Evolutionary conservation across 1,284 basidiomycete species (phyloP).

Genomic region (Volvariella volvacea): DNA sequence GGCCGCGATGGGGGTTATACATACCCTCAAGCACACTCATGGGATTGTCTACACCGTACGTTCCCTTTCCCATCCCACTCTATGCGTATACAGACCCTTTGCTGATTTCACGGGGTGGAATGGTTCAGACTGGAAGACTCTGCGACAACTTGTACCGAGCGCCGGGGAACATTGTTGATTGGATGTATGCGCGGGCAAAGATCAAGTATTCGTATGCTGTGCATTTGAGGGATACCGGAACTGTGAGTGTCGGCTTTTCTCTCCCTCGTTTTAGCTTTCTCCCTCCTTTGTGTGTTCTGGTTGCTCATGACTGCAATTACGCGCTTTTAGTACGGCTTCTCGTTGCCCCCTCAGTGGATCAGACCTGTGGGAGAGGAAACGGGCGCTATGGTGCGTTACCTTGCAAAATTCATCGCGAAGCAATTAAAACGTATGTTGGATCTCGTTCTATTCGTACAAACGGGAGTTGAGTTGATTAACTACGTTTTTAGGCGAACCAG

Average conservation of each 20-base stretch:
- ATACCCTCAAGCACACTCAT: slow-evolving; percentile 53
- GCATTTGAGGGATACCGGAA: slow-evolving; percentile 79
- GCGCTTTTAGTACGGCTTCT: slow-evolving; percentile 63
- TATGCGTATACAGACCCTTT: no score
- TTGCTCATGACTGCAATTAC: no score
- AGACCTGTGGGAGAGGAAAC: slow-evolving; percentile 76
- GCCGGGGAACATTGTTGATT: slow-evolving; percentile 73
- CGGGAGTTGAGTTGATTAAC: no score
- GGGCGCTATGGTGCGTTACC: slow-evolving; percentile 53
- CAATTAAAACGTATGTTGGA: slow-evolving; percentile 15
- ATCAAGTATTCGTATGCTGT: slow-evolving; percentile 75
- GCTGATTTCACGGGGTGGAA: slow-evolving; percentile 6
- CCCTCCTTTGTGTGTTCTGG: slow-evolving; percentile 2
- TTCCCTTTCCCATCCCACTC: slow-evolving; percentile 2
- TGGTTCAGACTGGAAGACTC: slow-evolving; percentile 62
- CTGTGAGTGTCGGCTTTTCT: slow-evolving; percentile 47
- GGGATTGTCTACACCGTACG: slow-evolving; percentile 46
- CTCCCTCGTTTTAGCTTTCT: slow-evolving; percentile 3
- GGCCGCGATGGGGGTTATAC: slow-evolving; percentile 64
- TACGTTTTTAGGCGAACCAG: no score
- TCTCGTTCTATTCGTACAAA: neutral
- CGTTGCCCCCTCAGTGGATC: slow-evolving; percentile 69
- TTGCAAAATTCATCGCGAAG: slow-evolving; percentile 59
- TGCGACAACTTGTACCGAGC: slow-evolving; percentile 65
- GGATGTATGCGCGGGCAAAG: slow-evolving; percentile 58